A percentile compares a stretch with the other conserved stretches of the same genome.
phyloP scores from a whole-genome alignment of 1,284 basidiomycete genomes.

The Melampsora medusae region DNA sequence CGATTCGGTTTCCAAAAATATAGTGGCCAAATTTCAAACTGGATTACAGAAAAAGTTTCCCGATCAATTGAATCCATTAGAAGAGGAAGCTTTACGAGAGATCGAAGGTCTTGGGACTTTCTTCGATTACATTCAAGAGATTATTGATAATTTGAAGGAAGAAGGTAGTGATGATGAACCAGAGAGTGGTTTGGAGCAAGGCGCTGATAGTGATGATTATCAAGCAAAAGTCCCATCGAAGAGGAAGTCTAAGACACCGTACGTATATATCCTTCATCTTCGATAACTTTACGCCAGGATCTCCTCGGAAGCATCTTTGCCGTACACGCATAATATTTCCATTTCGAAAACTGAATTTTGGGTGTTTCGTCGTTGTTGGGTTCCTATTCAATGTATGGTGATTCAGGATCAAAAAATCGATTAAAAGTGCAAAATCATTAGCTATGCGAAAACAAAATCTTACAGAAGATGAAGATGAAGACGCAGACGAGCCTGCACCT shows the following conservation, averaged over 20 bases:
- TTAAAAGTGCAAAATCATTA: constrained; percentile 23
- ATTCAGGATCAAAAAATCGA: constrained; percentile 16
- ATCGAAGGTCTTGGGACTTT: constrained; percentile 10
- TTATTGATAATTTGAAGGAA: constrained; percentile 7
- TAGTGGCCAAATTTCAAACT: constrained; percentile 67
- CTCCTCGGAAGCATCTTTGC: neutral
- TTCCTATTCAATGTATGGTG: neutral
- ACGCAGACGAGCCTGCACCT: constrained; percentile 9
- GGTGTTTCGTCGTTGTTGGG: neutral
- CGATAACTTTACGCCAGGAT: neutral
- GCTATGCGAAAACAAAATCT: constrained; percentile 33
- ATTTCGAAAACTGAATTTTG: neutral
- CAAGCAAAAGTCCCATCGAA: constrained; percentile 16
- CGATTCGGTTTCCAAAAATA: constrained; percentile 69
- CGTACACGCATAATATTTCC: neutral
- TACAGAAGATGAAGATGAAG: constrained; percentile 7
- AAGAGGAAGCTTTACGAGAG: constrained; percentile 5
- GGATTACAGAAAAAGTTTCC: constrained; percentile 64
- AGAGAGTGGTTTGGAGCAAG: constrained; percentile 25
- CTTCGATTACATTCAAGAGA: constrained; percentile 13
- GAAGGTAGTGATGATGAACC: constrained; percentile 16
- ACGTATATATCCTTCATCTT: neutral
- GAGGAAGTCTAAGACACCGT: constrained; percentile 23
- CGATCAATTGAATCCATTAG: constrained; percentile 53
- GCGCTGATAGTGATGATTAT: constrained; percentile 36